These are phyloP conservation scores for Pyronema omphalodes DNA, from an alignment of 495 filamentous ascomycete genomes.

Conservation along the genomic window DNA sequence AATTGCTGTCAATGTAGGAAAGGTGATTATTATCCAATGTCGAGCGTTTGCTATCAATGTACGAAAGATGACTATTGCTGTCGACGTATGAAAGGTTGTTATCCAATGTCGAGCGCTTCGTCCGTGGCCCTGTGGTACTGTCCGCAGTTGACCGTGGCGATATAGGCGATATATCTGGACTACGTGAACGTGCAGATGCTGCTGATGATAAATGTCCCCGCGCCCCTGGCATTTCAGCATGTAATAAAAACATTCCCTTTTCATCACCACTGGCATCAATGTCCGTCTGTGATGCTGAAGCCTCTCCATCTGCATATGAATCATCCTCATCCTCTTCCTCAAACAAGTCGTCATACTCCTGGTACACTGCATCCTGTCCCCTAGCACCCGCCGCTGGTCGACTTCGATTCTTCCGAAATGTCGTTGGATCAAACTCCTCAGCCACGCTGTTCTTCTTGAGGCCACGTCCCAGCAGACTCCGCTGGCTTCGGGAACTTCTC, in stretches of 20 bases:
- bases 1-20: no score
- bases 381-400: slow-evolving; percentile 15
- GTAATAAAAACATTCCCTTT: background rate
- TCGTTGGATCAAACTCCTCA: slow-evolving; percentile 23
- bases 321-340: slow-evolving; percentile 8
- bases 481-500: slow-evolving; percentile 5
- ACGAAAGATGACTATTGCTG: no score
- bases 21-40: no score
- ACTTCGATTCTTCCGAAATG: slow-evolving; percentile 21
- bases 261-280: background rate
- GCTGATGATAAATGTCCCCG: no score
- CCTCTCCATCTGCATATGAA: background rate
- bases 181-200: no score
- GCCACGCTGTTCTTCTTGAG: slow-evolving; percentile 13
- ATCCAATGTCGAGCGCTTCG: no score
- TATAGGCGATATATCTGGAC: no score
- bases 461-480: slow-evolving; percentile 15
- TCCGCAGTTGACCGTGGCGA: no score
- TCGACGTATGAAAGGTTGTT: no score
- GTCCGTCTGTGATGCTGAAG: background rate
- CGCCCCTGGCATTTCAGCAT: no score
- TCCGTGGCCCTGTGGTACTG: no score
- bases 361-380: slow-evolving; percentile 22
- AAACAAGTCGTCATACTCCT: slow-evolving; percentile 24
- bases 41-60: no score